Base-by-base conservation (phyloP, 1,139 yeast genomes). In the Debaryomyces psychrophilus region DNA sequence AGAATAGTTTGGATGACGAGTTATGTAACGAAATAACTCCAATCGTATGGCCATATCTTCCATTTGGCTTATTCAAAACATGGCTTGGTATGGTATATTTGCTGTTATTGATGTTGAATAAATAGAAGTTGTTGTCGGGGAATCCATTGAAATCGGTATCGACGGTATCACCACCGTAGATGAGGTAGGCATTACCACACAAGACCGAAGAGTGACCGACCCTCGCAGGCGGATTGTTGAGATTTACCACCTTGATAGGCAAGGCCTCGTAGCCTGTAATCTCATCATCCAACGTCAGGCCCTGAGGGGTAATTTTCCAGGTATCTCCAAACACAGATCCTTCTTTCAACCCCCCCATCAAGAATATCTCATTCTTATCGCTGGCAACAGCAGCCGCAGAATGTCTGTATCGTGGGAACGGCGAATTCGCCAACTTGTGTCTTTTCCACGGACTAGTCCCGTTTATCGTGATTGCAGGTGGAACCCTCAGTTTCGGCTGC, bases 161-260 rank as follows among this genome's bases (percentile, higher is more conserved):
- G 44, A 84, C 88, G 1, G 98, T 93, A 62, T 93, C 99, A 58
- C 99, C 99, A 38, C 98, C 99, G 68, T 89, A 93, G 18, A 93
- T 83, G 41, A 93, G 90, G 60, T 87, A 93, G 0, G 99, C 99
- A 61, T 92, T 93, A 11, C 99, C 99, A 53, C 96, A 86, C 29
- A 93, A 76, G 18, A 93, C 87, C 2, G 96, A 81, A 1, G 97
- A 90, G 65, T 95, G 99, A 1, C 99, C 98, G 5, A 93, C 97
- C 57, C 99, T 82, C 25, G 99, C 97, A 15, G 96, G 93, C 2
- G 97, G 97, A 23, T 90, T 83, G 50, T 71, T 74, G 51, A 64
- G 65, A 57, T 73, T 74, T 33, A 65, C 69, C 23, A 74, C 61
- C 49, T 85, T 93, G 28, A 93, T 79, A 45, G 48, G 79, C 78